These are phyloP conservation scores for Jaminaea rosea DNA, from an alignment of 1,284 basidiomycete genomes.

Conservation along the genomic window DNA sequence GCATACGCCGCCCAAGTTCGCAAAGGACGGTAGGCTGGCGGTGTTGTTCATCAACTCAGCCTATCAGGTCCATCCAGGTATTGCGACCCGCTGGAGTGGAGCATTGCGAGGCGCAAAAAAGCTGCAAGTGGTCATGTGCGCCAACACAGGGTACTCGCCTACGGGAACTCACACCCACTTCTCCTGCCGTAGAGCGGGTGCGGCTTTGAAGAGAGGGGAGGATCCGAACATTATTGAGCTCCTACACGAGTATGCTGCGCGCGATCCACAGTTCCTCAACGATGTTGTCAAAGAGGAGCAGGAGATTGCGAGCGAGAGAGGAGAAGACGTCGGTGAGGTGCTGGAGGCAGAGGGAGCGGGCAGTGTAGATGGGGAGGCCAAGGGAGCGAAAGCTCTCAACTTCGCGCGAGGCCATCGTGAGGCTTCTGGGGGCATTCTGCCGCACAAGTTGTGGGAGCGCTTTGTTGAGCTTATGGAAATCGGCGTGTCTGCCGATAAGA, in stretches of 20 bases:
- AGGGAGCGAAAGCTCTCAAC: slow-evolving; percentile 7
- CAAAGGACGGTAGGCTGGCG: slow-evolving; percentile 28
- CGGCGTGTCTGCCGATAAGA: slow-evolving; percentile 11
- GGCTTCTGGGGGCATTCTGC: slow-evolving; percentile 32
- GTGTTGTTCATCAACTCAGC: slow-evolving; percentile 21
- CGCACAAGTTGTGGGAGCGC: slow-evolving; percentile 17
- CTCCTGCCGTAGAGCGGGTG: slow-evolving; percentile 19
- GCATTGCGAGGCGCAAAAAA: slow-evolving; percentile 21
- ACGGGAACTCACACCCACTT: slow-evolving; percentile 9
- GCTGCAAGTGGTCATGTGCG: slow-evolving; percentile 31
- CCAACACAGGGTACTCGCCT: slow-evolving; percentile 22
- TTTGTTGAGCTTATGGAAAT: slow-evolving; percentile 29
- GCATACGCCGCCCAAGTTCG: slow-evolving; percentile 30
- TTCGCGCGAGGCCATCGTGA: slow-evolving; percentile 29
- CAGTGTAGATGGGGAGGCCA: slow-evolving; percentile 1
- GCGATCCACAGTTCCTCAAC: slow-evolving; percentile 12
- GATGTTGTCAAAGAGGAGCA: not conserved
- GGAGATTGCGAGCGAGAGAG: not conserved
- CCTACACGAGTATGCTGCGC: slow-evolving; percentile 22
- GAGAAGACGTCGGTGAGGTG: not conserved
- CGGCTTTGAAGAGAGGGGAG: slow-evolving; percentile 17
- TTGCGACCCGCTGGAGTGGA: slow-evolving; percentile 32
- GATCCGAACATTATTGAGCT: slow-evolving; percentile 26
- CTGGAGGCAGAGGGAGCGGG: not conserved
- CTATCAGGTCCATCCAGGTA: slow-evolving; percentile 29